These are phyloP conservation scores for Piper betle DNA, from an alignment of 164 flowering plant genomes.

Conservation along the genomic window DNA sequence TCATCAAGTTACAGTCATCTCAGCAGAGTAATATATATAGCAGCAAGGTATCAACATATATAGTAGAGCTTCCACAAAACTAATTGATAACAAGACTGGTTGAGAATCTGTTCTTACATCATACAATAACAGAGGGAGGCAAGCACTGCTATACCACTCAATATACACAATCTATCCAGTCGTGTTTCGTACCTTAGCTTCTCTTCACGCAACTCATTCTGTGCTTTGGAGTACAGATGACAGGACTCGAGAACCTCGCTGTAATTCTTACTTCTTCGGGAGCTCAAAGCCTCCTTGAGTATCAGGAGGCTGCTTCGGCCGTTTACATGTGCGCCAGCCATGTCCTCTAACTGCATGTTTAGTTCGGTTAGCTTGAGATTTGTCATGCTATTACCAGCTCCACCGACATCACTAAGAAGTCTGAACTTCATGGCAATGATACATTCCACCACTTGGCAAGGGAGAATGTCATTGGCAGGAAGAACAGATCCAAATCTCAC, in stretches of 20 bases:
- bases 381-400: constrained; percentile 31
- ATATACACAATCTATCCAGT: constrained; percentile 55
- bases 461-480: constrained; percentile 80
- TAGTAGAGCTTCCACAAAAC: neutral
- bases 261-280: constrained; percentile 70
- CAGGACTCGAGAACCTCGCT: constrained; percentile 68
- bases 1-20: too few relatives aligned
- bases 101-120: constrained; percentile 16
- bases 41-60: too few relatives aligned
- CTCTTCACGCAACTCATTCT: constrained; percentile 71
- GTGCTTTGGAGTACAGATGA: constrained; percentile 59
- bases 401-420: constrained; percentile 21
- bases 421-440: constrained; percentile 58
- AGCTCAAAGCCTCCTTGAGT: constrained; percentile 63
- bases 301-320: constrained; percentile 82
- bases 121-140: constrained; percentile 55
- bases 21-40: too few relatives aligned
- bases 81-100: neutral
- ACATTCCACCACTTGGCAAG: constrained; percentile 74
- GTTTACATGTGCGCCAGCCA: constrained; percentile 80
- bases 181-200: constrained; percentile 85
- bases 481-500: constrained; percentile 82
- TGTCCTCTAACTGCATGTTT: constrained; percentile 87
- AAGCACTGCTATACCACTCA: constrained; percentile 69
- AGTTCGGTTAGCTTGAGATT: constrained; percentile 59